These are phyloP conservation scores for Torrubiellomyces zombiae DNA, from an alignment of 2,329 filamentous ascomycete genomes.

Conservation along the genomic window DNA sequence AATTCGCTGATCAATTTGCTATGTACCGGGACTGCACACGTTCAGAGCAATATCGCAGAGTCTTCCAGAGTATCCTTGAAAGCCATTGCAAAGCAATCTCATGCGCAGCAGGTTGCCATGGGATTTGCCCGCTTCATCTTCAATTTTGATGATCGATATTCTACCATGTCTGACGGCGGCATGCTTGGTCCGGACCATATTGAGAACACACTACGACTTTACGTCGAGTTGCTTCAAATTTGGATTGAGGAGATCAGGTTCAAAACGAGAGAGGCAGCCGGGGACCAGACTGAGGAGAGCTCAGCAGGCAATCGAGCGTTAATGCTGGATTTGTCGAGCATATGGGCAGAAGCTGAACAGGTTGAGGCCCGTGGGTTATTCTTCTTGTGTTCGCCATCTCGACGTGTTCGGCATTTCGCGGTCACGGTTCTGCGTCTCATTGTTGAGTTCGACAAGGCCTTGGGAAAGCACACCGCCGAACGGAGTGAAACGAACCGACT, in stretches of 20 bases:
- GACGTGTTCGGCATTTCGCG: constrained; percentile 74
- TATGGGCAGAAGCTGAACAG: constrained; percentile 89
- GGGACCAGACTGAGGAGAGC: constrained; percentile 46
- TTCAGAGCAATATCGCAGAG: constrained; percentile 78
- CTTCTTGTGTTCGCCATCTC: constrained; percentile 91
- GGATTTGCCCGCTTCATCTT: constrained; percentile 97
- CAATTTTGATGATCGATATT: constrained; percentile 93
- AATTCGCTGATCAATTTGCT: constrained; percentile 86
- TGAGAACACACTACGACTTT: constrained; percentile 80
- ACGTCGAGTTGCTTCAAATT: constrained; percentile 84
- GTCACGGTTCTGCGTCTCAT: constrained; percentile 85
- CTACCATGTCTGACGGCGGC: constrained; percentile 93
- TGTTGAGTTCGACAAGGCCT: constrained; percentile 78
- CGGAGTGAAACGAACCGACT: constrained; percentile 55
- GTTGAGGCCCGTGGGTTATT: constrained; percentile 94
- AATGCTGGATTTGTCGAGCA: constrained; percentile 70
- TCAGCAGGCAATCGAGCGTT: constrained; percentile 53
- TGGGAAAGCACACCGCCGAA: constrained; percentile 47
- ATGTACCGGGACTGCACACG: constrained; percentile 91
- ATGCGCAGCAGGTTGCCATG: constrained; percentile 90
- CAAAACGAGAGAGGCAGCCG: constrained; percentile 58
- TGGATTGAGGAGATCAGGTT: constrained; percentile 95
- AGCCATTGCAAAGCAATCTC: constrained; percentile 81
- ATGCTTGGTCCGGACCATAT: constrained; percentile 92
- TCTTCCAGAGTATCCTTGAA: constrained; percentile 89